Conservation (phyloP, 2,329 filamentous ascomycete species). For the Colletotrichum euphorbiae region DNA sequence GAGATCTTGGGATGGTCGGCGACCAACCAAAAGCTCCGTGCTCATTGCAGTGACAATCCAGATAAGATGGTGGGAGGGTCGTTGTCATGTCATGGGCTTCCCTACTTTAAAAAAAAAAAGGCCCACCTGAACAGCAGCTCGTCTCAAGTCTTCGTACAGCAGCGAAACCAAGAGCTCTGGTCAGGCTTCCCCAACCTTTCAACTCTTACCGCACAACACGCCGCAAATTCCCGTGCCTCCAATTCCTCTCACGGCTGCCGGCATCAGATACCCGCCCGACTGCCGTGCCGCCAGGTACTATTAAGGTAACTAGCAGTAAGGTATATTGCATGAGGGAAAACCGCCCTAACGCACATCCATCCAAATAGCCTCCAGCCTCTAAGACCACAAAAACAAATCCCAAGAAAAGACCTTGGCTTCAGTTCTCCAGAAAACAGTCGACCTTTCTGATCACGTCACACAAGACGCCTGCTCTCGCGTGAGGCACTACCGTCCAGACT, state of each 20-base stretch:
- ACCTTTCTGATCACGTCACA: constrained; percentile 42
- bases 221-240: not conserved
- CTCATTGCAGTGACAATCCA: constrained; percentile 14
- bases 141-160: constrained; percentile 1
- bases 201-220: not conserved
- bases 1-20: constrained; percentile 22
- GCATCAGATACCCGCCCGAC: not conserved
- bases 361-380: constrained; percentile 1
- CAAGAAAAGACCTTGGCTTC: not conserved
- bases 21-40: constrained; percentile 24
- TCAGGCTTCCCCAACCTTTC: not conserved
- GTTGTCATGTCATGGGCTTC: constrained; percentile 24
- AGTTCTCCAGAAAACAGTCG: not conserved
- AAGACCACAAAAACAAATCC: not conserved
- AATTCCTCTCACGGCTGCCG: constrained; percentile 5
- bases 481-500: constrained; percentile 16
- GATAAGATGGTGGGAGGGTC: constrained; percentile 12
- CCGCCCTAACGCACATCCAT: constrained; percentile 25
- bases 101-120: not conserved
- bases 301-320: not conserved
- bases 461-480: constrained; percentile 44
- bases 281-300: constrained; percentile 19
- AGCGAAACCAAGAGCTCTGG: not conserved
- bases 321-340: constrained; percentile 17
- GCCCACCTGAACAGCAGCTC: constrained; percentile 14